Percentiles rank a stretch among this genome's conserved stretches.
Evolutionary conservation across 2,329 filamentous ascomycete species (phyloP).

Genomic region (Septoria petroselini): DNA sequence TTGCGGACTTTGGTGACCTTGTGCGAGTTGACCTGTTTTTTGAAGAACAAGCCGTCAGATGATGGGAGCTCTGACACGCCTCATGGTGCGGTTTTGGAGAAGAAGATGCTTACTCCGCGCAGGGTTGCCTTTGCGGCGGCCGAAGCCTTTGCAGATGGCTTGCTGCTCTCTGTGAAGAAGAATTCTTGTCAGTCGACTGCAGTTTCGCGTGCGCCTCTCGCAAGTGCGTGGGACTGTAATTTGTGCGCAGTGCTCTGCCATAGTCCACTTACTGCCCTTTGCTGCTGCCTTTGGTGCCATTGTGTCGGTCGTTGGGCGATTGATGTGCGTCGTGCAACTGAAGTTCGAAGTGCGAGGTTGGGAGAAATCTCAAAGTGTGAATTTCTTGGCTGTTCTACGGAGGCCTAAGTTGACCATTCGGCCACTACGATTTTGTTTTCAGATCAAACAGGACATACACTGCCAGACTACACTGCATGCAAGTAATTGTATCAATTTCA

Average conservation of each 20-base stretch:
- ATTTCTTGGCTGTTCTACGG: too few species aligned
- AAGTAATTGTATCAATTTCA: too few species aligned
- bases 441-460: too few species aligned
- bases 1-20: constrained; percentile 91
- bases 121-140: constrained; percentile 94
- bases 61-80: constrained; percentile 51
- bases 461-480: too few species aligned
- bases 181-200: constrained; percentile 31
- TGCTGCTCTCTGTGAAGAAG: constrained; percentile 49
- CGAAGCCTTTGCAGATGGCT: constrained; percentile 73
- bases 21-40: constrained; percentile 64
- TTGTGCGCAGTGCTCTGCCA: constrained; percentile 4
- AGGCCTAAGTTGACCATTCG: too few species aligned
- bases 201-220: not conserved
- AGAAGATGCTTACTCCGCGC: constrained; percentile 73
- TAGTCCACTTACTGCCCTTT: constrained; percentile 23
- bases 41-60: constrained; percentile 51
- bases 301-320: constrained; percentile 24
- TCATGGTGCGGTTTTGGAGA: constrained; percentile 40
- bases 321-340: constrained; percentile 23
- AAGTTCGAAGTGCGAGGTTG: not conserved
- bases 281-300: constrained; percentile 36
- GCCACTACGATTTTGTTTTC: too few species aligned
- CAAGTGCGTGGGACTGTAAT: constrained; percentile 4
- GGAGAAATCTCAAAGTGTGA: too few species aligned